Base-by-base conservation (phyloP, 352 stramenopile species). In the Globisporangium perplexum region DNA sequence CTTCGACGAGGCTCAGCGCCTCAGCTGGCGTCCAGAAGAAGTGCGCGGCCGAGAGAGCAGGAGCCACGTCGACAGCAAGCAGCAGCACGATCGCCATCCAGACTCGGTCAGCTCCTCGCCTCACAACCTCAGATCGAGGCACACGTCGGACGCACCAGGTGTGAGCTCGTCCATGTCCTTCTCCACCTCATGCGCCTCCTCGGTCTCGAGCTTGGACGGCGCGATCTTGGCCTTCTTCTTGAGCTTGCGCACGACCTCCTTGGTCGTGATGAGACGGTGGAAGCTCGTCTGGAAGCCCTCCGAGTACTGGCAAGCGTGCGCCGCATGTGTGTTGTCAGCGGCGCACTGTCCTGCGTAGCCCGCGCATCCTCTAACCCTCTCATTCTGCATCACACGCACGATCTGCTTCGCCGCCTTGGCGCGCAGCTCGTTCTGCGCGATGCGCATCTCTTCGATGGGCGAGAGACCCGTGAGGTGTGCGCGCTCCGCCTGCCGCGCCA, bases 371-470 rank as follows among this genome's bases (percentile, higher is more conserved):
- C 18, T 14, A 36, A n/a, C n/a, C n/a, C n/a, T n/a, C n/a, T n/a
- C n/a, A n/a, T n/a, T n/a, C n/a, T 26, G 8, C 26, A 46, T 10
- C 18, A 41, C 4, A 56, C 63, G 26, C 28, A 83, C 72, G 47
- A 87, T 52, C 22, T 83, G 72, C 3, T 72, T 69, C 8, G 79
- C 79, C 2, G 72, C 83, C 39, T 90, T 90, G 11, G 80, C 82
- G 0, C 79, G 79, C 39, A 90, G 53, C 60, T 93, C 82, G 55
- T 86, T 86, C 55, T 93, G 76, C n/a, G 72, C 83, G 42, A 90
- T 66, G 17, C 72, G 76, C 77, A 93, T 90, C 47, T 93, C 83
- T 55, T 91, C 80, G 44, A 93, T 93, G 0, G 83, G 80, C n/a
- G 83, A 93, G 22, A 91, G 65, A 0, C 74, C 74, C 26, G 83